Conservation (phyloP, 2,329 filamentous ascomycete species). For the Verticillium nonalfalfae region DNA sequence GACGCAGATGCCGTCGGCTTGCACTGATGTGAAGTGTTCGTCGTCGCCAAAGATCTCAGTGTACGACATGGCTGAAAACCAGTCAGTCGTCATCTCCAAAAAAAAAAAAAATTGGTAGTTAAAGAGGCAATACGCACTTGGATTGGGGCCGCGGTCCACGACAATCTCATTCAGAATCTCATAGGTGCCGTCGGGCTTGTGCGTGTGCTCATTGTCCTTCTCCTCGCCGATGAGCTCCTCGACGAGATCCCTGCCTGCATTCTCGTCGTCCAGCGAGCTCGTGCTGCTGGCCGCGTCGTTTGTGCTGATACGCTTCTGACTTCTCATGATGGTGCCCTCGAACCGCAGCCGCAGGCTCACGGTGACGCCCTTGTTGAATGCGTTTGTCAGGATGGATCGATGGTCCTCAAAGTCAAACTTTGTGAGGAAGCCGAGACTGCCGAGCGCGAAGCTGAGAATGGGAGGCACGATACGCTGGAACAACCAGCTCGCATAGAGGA, state of each 20-base stretch:
- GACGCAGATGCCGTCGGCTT: constrained; percentile 89
- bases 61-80: constrained; percentile 68
- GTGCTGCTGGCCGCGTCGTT: constrained; percentile 13
- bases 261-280: constrained; percentile 30
- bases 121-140: constrained; percentile 52
- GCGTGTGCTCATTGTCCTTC: constrained; percentile 76
- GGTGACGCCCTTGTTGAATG: constrained; percentile 78
- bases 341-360: constrained; percentile 85
- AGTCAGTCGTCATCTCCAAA: not conserved
- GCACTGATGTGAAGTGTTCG: constrained; percentile 88
- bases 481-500: constrained; percentile 92
- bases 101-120: not conserved
- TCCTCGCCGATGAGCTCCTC: constrained; percentile 88
- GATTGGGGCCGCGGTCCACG: constrained; percentile 86
- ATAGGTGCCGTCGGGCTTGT: constrained; percentile 75
- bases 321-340: constrained; percentile 89
- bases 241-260: constrained; percentile 60
- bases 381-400: constrained; percentile 58
- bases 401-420: constrained; percentile 89
- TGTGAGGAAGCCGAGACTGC: constrained; percentile 89
- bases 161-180: constrained; percentile 98
- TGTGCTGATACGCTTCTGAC: constrained; percentile 38
- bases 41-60: constrained; percentile 93
- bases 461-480: constrained; percentile 95
- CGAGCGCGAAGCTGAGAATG: constrained; percentile 83